These are phyloP conservation scores for Cordyceps cateniannulata DNA, from an alignment of 2,329 filamentous ascomycete species.

Conservation along the genomic window DNA sequence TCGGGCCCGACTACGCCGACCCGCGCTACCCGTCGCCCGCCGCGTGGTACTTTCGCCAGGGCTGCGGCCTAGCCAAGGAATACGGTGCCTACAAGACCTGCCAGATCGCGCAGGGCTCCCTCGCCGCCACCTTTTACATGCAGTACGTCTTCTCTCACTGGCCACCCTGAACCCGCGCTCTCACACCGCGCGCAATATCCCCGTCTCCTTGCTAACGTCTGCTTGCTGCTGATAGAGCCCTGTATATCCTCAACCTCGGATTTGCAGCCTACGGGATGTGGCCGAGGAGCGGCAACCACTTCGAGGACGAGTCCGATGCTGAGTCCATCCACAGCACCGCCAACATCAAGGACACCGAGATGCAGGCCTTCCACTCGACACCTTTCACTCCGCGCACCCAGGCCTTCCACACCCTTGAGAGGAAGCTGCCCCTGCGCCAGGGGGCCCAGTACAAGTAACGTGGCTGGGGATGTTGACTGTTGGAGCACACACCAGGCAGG, in stretches of 20 bases:
- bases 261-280: slow-evolving; percentile 53
- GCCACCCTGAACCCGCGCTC: background rate
- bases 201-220: background rate
- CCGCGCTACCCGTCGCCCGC: slow-evolving; percentile 51
- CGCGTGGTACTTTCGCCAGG: slow-evolving; percentile 70
- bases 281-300: slow-evolving; percentile 49
- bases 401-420: slow-evolving; percentile 58
- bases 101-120: slow-evolving; percentile 59
- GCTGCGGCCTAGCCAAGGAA: slow-evolving; percentile 54
- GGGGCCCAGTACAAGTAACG: background rate
- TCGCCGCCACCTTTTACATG: slow-evolving; percentile 60
- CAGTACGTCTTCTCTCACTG: slow-evolving; percentile 50
- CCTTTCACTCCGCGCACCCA: slow-evolving; percentile 61
- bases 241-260: slow-evolving; percentile 54
- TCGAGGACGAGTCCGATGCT: slow-evolving; percentile 34
- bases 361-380: slow-evolving; percentile 42
- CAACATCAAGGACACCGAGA: slow-evolving; percentile 46
- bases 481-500: background rate
- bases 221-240: slow-evolving; percentile 33
- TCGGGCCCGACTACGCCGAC: slow-evolving; percentile 67
- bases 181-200: background rate
- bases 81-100: slow-evolving; percentile 53
- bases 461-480: background rate
- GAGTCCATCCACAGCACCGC: slow-evolving; percentile 23
- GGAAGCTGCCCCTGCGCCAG: slow-evolving; percentile 44